These are phyloP conservation scores for Coemansia sp. DNA, from an alignment of 192 early-diverging fungal genomes.

Conservation along the genomic window DNA sequence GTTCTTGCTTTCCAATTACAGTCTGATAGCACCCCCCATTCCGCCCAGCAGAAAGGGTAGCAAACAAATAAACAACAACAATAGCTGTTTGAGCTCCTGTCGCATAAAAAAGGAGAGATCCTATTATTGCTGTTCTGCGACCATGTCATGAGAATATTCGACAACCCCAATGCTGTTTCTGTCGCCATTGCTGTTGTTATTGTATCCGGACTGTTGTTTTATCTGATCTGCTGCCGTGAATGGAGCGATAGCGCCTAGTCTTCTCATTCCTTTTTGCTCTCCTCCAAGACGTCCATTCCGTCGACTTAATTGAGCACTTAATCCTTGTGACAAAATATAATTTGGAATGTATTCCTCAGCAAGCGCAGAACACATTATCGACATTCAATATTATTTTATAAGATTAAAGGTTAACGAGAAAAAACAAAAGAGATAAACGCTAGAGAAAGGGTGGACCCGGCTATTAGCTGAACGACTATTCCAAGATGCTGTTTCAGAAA, in stretches of 20 bases:
- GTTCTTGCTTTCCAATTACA: neutral
- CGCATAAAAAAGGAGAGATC: neutral
- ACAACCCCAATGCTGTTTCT: neutral
- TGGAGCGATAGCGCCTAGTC: slow-evolving; percentile 15
- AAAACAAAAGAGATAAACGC: neutral
- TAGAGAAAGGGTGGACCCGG: neutral
- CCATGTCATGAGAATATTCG: neutral
- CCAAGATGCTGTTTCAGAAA: neutral
- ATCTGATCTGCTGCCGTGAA: slow-evolving; percentile 5
- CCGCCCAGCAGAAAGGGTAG: neutral
- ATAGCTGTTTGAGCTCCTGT: neutral
- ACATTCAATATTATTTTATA: neutral
- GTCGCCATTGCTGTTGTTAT: neutral
- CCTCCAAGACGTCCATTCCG: slow-evolving; percentile 7
- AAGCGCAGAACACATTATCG: slow-evolving; percentile 2
- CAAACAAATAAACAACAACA: neutral
- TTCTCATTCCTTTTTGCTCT: neutral
- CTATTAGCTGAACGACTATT: neutral
- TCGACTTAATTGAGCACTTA: slow-evolving; percentile 29
- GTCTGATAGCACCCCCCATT: neutral
- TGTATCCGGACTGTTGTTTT: neutral
- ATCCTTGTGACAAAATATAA: slow-evolving; percentile 34
- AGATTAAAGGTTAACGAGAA: neutral
- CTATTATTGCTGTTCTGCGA: neutral
- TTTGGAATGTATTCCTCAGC: slow-evolving; percentile 11